phyloP scores from a whole-genome alignment of 140 eudicot genomes.

The Ambrosia hybrid region DNA sequence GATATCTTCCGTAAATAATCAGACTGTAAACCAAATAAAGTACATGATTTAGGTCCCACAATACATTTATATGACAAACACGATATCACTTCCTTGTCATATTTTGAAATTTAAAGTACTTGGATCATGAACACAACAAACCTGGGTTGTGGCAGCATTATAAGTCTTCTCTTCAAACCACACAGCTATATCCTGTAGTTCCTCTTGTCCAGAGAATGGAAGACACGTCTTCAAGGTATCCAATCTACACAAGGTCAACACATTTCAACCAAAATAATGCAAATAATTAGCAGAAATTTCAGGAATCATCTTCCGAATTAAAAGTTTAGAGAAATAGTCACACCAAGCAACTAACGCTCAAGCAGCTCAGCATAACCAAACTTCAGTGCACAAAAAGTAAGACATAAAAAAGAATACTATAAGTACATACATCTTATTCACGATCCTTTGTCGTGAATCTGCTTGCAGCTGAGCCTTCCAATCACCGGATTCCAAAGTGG shows the following conservation, averaged over 20 bases:
- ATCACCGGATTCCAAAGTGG: too few relatives aligned
- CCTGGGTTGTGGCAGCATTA: slow-evolving; percentile 56
- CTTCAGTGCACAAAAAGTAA: too few relatives aligned
- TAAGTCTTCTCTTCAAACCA: slow-evolving; percentile 64
- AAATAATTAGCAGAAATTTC: too few relatives aligned
- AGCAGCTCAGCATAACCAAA: too few relatives aligned
- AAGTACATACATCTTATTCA: too few relatives aligned
- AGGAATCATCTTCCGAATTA: too few relatives aligned
- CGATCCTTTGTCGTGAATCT: too few relatives aligned
- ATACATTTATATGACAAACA: slow-evolving; percentile 23
- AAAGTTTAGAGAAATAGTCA: not conserved
- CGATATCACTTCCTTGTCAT: not conserved
- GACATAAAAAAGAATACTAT: slow-evolving; percentile 30
- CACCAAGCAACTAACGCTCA: not conserved
- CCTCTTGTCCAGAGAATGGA: slow-evolving; percentile 41
- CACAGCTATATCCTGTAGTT: slow-evolving; percentile 37
- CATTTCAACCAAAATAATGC: slow-evolving; percentile 10
- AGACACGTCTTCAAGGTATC: slow-evolving; percentile 31
- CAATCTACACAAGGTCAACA: slow-evolving; percentile 43
- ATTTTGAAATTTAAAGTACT: too few relatives aligned
- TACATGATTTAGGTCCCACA: slow-evolving; percentile 2
- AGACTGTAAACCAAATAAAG: slow-evolving; percentile 44
- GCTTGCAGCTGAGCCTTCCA: too few relatives aligned
- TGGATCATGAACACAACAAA: slow-evolving; percentile 24
- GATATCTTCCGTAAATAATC: slow-evolving; percentile 73